phyloP scores from a whole-genome alignment of 2,329 filamentous ascomycete genomes.

The Xylariales sp. region DNA sequence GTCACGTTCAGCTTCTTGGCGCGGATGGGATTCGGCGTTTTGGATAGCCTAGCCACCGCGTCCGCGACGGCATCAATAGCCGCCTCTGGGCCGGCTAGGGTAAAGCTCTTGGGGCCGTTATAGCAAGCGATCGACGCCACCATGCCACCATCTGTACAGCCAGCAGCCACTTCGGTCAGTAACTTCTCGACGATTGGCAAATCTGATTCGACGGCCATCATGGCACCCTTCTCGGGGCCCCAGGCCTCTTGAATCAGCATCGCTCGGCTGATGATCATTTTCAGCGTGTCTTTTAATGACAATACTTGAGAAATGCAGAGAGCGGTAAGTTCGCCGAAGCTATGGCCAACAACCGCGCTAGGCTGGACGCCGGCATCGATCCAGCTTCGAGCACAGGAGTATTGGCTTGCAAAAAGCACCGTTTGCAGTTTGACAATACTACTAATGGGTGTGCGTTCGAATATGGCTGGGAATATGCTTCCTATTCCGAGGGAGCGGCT shows the following conservation, averaged over 20 bases:
- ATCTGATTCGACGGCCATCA: constrained; percentile 55
- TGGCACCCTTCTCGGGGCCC: constrained; percentile 53
- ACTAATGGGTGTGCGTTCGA: constrained; percentile 41
- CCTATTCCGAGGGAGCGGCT: constrained; percentile 34
- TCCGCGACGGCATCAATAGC: constrained; percentile 49
- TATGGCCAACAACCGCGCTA: constrained; percentile 53
- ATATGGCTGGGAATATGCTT: constrained; percentile 51
- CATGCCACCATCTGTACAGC: background rate
- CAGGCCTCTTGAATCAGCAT: constrained; percentile 49
- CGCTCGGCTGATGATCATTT: constrained; percentile 47
- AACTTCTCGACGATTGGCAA: constrained; percentile 41
- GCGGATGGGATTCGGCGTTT: constrained; percentile 38
- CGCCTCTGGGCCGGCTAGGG: constrained; percentile 53
- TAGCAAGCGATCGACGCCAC: constrained; percentile 57
- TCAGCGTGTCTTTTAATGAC: constrained; percentile 49
- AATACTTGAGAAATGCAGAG: constrained; percentile 52
- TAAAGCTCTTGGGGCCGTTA: constrained; percentile 58
- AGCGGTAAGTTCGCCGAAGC: constrained; percentile 57
- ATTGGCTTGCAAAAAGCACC: constrained; percentile 55
- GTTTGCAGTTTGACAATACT: constrained; percentile 53
- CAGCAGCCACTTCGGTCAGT: constrained; percentile 23
- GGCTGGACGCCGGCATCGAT: constrained; percentile 51
- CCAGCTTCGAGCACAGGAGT: constrained; percentile 52
- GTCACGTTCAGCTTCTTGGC: constrained; percentile 57
- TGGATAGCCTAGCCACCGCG: constrained; percentile 6